Evolutionary conservation across 1,284 basidiomycete genomes (phyloP).

Genomic region (Ustilago nuda): DNA sequence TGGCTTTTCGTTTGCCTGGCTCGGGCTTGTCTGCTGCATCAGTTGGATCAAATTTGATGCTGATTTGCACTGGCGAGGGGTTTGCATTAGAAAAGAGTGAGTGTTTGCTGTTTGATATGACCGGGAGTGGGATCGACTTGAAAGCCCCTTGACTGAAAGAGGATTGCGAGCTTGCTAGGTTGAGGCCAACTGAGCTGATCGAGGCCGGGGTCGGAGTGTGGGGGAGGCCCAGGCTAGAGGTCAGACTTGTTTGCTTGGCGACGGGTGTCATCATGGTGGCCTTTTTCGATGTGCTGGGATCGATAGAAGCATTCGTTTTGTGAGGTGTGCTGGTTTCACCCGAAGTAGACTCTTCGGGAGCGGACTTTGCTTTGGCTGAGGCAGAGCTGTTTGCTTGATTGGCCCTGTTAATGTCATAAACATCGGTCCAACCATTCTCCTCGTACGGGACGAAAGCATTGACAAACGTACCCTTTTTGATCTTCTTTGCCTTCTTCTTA

Average conservation of each 20-base stretch:
- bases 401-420: conserved; percentile 1
- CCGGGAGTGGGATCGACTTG: neutral
- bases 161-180: conserved; percentile 1
- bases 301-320: neutral
- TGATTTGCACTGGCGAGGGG: neutral
- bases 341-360: neutral
- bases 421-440: neutral
- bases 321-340: neutral
- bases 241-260: neutral
- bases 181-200: conserved; percentile 20
- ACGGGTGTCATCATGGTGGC: neutral
- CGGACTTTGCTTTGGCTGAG: neutral
- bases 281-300: neutral
- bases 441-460: neutral
- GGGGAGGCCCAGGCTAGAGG: neutral
- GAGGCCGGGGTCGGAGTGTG: neutral
- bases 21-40: neutral
- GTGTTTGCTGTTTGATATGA: neutral
- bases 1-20: neutral
- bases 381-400: neutral
- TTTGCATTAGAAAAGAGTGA: neutral
- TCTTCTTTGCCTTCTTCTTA: neutral
- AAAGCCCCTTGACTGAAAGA: neutral
- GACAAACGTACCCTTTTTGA: neutral
- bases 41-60: neutral